These are phyloP conservation scores for Shiraia bambusicola DNA, from an alignment of 2,329 filamentous ascomycete genomes.

Conservation along the genomic window DNA sequence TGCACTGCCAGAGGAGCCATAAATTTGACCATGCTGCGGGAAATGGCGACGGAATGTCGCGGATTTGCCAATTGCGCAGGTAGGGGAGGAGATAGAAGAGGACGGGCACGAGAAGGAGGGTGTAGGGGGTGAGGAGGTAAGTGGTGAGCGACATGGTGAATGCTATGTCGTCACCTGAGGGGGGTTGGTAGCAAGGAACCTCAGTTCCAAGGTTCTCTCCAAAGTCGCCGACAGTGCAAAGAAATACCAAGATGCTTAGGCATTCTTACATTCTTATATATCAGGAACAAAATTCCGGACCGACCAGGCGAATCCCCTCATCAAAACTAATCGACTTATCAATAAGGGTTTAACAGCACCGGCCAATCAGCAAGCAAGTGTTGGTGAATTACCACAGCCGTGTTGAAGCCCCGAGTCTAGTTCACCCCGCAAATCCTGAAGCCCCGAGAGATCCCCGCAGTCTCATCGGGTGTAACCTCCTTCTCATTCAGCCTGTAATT, in stretches of 20 bases:
- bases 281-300: no score
- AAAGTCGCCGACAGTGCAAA: not conserved
- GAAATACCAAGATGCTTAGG: no score
- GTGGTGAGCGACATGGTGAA: slow-evolving; percentile 35
- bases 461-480: not conserved
- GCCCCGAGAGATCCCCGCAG: slow-evolving; percentile 26
- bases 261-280: no score
- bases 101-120: slow-evolving; percentile 52
- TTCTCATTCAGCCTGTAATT: no score
- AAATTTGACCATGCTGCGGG: slow-evolving; percentile 71
- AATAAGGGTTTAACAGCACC: no score
- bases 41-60: slow-evolving; percentile 62
- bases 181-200: slow-evolving; percentile 1
- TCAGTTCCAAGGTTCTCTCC: slow-evolving; percentile 6
- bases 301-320: no score
- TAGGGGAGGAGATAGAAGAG: slow-evolving; percentile 63
- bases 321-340: no score
- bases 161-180: slow-evolving; percentile 1
- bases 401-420: slow-evolving; percentile 21
- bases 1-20: slow-evolving; percentile 69
- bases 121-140: slow-evolving; percentile 48
- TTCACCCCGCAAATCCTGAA: slow-evolving; percentile 22
- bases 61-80: slow-evolving; percentile 58
- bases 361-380: slow-evolving; percentile 15
- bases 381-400: slow-evolving; percentile 17